These are phyloP conservation scores for Rhizopogon vulgaris DNA, from an alignment of 768 basidiomycete species.

Conservation along the genomic window DNA sequence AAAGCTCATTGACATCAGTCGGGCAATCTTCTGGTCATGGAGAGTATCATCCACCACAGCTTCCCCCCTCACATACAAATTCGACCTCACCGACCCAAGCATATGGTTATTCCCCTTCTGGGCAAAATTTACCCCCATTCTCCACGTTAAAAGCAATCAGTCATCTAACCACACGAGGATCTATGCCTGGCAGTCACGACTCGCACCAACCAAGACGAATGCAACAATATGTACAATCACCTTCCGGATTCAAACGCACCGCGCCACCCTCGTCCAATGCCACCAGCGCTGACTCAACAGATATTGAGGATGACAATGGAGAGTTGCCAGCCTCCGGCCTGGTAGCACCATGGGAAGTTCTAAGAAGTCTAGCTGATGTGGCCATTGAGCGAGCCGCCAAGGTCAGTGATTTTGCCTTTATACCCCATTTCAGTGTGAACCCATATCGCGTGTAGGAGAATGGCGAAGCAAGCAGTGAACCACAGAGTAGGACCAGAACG, in stretches of 20 bases:
- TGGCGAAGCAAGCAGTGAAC: slow-evolving; percentile 63
- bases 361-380: slow-evolving; percentile 75
- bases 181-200: slow-evolving; percentile 52
- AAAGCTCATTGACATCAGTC: slow-evolving; percentile 26
- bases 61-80: slow-evolving; percentile 37
- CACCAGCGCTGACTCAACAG: slow-evolving; percentile 77
- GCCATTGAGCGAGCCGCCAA: slow-evolving; percentile 75
- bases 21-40: slow-evolving; percentile 27
- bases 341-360: slow-evolving; percentile 83
- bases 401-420: slow-evolving; percentile 32
- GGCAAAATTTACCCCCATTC: slow-evolving; percentile 63
- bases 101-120: slow-evolving; percentile 35
- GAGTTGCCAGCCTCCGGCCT: slow-evolving; percentile 78
- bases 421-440: not conserved
- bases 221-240: slow-evolving; percentile 14
- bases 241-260: slow-evolving; percentile 50
- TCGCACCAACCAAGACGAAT: slow-evolving; percentile 24
- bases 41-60: slow-evolving; percentile 41
- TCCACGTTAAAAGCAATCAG: slow-evolving; percentile 60
- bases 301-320: slow-evolving; percentile 75
- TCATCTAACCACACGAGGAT: slow-evolving; percentile 35
- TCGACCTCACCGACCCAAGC: slow-evolving; percentile 25
- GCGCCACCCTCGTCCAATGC: slow-evolving; percentile 59
- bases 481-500: slow-evolving; percentile 69
- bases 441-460: slow-evolving; percentile 48